phyloP scores from a whole-genome alignment of 306 rosid species.

The Oemleria cerasiformis region DNA sequence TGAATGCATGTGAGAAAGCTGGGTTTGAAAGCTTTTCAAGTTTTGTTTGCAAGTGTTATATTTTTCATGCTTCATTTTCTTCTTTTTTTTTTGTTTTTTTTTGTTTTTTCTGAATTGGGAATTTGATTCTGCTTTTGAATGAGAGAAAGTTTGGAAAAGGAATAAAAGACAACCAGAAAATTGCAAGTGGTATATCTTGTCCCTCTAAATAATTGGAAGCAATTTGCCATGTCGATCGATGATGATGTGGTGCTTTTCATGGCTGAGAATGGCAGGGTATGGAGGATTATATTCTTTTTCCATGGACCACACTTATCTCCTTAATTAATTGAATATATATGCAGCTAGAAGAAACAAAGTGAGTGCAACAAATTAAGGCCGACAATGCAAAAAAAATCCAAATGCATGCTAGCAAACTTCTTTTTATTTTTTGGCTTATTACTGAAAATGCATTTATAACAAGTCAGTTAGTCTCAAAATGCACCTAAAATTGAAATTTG shows the following conservation, averaged over 20 bases:
- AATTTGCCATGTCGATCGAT: neutral
- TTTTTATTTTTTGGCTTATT: too few relatives aligned
- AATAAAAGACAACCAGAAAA: neutral
- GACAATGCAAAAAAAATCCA: too few relatives aligned
- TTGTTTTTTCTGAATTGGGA: neutral
- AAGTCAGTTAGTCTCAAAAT: too few relatives aligned
- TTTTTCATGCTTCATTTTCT: neutral
- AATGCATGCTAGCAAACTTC: too few relatives aligned
- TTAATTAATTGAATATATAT: neutral
- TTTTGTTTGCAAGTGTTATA: constrained; percentile 7
- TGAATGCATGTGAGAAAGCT: constrained; percentile 2
- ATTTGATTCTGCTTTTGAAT: neutral
- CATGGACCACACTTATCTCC: neutral
- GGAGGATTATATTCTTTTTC: neutral
- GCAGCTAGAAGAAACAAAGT: neutral
- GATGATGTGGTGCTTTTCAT: too few relatives aligned
- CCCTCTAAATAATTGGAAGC: neutral
- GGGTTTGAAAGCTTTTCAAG: neutral
- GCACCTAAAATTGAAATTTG: too few relatives aligned
- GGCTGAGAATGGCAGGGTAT: neutral
- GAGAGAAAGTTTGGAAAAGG: neutral
- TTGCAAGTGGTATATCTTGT: too few relatives aligned
- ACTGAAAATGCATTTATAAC: too few relatives aligned
- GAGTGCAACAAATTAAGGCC: neutral
- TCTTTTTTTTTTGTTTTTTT: too few relatives aligned